A percentile compares a stretch with the other conserved stretches of the same genome.
phyloP scores from a whole-genome alignment of 306 rosid species.

The Vicia faba region DNA sequence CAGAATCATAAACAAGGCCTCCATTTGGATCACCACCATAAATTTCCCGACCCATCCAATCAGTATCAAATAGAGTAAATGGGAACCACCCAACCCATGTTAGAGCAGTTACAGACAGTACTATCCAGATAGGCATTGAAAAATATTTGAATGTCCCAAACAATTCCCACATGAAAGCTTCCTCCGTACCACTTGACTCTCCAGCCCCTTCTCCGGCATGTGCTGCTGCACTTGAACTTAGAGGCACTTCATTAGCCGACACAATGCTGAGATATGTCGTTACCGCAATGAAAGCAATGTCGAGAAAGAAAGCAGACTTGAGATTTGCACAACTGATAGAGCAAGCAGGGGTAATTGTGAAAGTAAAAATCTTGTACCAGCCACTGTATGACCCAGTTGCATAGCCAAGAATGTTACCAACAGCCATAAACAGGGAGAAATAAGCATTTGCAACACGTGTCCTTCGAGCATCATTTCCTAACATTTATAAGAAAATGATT shows the following conservation, averaged over 20 bases:
- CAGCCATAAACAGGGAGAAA: constrained; percentile 89
- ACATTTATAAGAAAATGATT: constrained; percentile 41
- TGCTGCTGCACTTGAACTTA: constrained; percentile 47
- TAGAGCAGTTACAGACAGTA: constrained; percentile 79
- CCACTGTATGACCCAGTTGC: constrained; percentile 92
- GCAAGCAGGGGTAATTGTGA: constrained; percentile 71
- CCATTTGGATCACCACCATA: constrained; percentile 93
- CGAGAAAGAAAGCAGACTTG: constrained; percentile 89
- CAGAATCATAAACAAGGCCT: constrained; percentile 67
- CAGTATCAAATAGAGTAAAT: constrained; percentile 89
- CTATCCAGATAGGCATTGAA: constrained; percentile 68
- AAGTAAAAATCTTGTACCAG: constrained; percentile 82
- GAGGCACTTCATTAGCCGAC: constrained; percentile 77
- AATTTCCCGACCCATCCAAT: constrained; percentile 99
- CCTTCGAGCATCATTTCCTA: constrained; percentile 87
- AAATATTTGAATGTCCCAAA: constrained; percentile 89
- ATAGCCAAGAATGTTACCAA: constrained; percentile 92
- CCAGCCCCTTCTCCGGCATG: constrained; percentile 57
- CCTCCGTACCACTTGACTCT: constrained; percentile 57
- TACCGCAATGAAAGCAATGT: constrained; percentile 63
- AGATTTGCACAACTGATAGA: constrained; percentile 87
- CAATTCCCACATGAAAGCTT: constrained; percentile 91
- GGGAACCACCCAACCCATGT: constrained; percentile 99
- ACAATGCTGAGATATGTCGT: constrained; percentile 69
- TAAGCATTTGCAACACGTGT: constrained; percentile 95